Evolutionary conservation across 1,284 basidiomycete species (phyloP).

Genomic region (Coriolopsis trogii): DNA sequence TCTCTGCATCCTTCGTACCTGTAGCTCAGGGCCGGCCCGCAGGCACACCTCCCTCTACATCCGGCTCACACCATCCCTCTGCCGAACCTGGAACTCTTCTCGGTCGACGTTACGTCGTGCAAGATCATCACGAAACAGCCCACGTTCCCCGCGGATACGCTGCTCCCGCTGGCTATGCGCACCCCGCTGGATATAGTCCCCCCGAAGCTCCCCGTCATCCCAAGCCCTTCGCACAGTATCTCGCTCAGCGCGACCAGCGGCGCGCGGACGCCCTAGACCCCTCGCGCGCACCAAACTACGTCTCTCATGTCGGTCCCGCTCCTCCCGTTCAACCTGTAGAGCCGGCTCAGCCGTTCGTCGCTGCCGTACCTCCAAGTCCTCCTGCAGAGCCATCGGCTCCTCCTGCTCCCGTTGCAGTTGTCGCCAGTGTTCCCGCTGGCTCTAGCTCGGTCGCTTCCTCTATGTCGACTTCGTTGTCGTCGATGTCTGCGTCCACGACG

Average conservation of each 20-base stretch:
- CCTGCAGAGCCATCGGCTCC: conserved; percentile 1
- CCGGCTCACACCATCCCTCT: neutral
- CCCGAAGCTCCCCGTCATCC: neutral
- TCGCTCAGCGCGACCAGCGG: conserved; percentile 17
- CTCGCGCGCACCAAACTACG: conserved; percentile 8
- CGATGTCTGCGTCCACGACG: too few relatives aligned
- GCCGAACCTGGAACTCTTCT: conserved; percentile 20
- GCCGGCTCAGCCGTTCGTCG: neutral
- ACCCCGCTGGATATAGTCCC: too few relatives aligned
- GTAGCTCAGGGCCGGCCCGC: conserved; percentile 10
- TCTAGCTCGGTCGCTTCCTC: too few relatives aligned
- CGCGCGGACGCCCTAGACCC: conserved; percentile 2
- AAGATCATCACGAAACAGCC: conserved; percentile 11
- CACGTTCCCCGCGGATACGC: neutral
- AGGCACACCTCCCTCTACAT: neutral
- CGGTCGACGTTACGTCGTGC: conserved; percentile 24
- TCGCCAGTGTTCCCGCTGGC: too few relatives aligned
- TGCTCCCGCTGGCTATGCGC: neutral
- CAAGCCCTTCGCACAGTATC: conserved; percentile 17
- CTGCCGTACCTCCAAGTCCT: neutral
- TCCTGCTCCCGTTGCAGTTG: too few relatives aligned
- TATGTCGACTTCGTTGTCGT: too few relatives aligned
- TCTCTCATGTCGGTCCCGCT: conserved; percentile 18
- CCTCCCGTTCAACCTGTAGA: neutral
- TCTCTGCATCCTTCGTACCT: conserved; percentile 12